Evolutionary conservation across 116 monocot species (phyloP).

Genomic region (Dioscorea cayenensis): DNA sequence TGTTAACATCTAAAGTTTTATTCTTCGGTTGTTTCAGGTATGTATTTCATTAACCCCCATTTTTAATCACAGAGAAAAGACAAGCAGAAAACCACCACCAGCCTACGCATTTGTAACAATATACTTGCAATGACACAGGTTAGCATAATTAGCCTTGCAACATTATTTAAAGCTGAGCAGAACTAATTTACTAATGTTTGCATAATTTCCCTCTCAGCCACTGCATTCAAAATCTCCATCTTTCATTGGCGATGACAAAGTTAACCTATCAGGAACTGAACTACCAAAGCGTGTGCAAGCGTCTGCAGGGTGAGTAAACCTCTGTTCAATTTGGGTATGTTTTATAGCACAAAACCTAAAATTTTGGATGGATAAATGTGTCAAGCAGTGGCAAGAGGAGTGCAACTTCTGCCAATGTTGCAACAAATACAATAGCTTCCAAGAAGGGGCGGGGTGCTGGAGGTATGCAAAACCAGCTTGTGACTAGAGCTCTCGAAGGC

Average conservation of each 20-base stretch:
- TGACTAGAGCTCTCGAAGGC: constrained; percentile 64
- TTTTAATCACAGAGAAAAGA: constrained; percentile 50
- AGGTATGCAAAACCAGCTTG: constrained; percentile 50
- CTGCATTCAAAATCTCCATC: constrained; percentile 80
- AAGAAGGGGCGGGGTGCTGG: constrained; percentile 57
- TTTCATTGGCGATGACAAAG: constrained; percentile 76
- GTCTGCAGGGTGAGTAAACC: constrained; percentile 16
- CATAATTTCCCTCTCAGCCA: constrained; percentile 34
- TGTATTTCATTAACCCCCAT: background rate
- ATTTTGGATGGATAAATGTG: background rate
- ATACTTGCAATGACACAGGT: constrained; percentile 90
- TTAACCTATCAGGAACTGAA: constrained; percentile 82
- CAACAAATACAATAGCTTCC: constrained; percentile 11
- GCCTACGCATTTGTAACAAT: constrained; percentile 71
- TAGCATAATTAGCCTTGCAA: background rate
- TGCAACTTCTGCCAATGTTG: constrained; percentile 29
- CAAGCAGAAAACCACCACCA: constrained; percentile 62
- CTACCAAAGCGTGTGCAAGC: constrained; percentile 29
- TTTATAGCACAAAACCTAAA: background rate
- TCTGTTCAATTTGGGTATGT: background rate
- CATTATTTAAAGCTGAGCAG: too few relatives aligned
- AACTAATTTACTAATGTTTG: too few relatives aligned
- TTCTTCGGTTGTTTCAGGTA: background rate
- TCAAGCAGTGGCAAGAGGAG: constrained; percentile 50
- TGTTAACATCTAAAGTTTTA: background rate